Evolutionary conservation across 495 filamentous ascomycete species (phyloP).

Genomic region (Cryomyces minteri): DNA sequence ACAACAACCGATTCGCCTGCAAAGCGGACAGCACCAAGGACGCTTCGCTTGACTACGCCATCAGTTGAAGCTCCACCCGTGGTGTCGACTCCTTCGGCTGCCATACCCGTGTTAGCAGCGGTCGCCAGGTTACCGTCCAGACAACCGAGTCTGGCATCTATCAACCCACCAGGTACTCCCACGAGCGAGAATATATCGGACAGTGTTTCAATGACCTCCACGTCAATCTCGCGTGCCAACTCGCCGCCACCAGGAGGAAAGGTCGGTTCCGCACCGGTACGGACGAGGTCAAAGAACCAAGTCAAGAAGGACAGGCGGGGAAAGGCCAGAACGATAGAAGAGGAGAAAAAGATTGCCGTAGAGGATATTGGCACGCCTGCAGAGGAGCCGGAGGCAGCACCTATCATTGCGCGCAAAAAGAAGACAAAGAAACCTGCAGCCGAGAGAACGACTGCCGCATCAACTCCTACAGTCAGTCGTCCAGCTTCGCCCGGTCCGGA

Average conservation of each 20-base stretch:
- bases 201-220: slow-evolving; percentile 55
- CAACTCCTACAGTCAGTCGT: slow-evolving; percentile 23
- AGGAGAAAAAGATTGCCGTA: slow-evolving; percentile 30
- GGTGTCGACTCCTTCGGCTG: slow-evolving; percentile 52
- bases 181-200: slow-evolving; percentile 61
- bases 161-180: slow-evolving; percentile 60
- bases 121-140: slow-evolving; percentile 30
- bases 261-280: slow-evolving; percentile 59
- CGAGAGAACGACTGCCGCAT: slow-evolving; percentile 17
- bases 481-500: slow-evolving; percentile 17
- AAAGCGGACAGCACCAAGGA: slow-evolving; percentile 26
- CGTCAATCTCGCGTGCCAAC: slow-evolving; percentile 65
- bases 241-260: slow-evolving; percentile 48
- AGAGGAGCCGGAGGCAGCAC: slow-evolving; percentile 51
- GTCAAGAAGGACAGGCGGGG: slow-evolving; percentile 66
- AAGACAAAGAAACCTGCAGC: slow-evolving; percentile 31
- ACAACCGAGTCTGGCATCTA: slow-evolving; percentile 38
- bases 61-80: slow-evolving; percentile 15
- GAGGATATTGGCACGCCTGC: slow-evolving; percentile 34
- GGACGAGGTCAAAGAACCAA: slow-evolving; percentile 76
- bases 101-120: slow-evolving; percentile 28
- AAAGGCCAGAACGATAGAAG: slow-evolving; percentile 41
- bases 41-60: slow-evolving; percentile 27
- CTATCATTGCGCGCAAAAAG: slow-evolving; percentile 75
- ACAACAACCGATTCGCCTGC: slow-evolving; percentile 30